These are phyloP conservation scores for Apiospora sp. DNA, from an alignment of 2,329 filamentous ascomycete genomes.

Conservation along the genomic window DNA sequence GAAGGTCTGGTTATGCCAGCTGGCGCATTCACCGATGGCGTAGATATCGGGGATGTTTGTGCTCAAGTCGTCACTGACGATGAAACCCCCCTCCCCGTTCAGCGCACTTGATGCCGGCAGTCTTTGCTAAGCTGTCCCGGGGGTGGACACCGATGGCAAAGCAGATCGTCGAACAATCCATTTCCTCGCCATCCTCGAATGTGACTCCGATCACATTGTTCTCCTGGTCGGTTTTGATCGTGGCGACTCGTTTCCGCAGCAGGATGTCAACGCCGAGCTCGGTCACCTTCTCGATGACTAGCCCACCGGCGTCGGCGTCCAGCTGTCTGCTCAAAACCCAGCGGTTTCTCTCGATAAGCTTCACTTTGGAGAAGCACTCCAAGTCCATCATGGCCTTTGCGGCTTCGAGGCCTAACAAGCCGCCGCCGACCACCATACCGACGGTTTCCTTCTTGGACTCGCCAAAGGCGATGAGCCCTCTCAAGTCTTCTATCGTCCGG, in stretches of 20 bases:
- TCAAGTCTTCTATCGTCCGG: slow-evolving; percentile 82
- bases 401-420: slow-evolving; percentile 84
- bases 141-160: slow-evolving; percentile 90
- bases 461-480: slow-evolving; percentile 78
- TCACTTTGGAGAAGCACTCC: slow-evolving; percentile 75
- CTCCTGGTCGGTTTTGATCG: slow-evolving; percentile 71
- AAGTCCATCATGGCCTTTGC: slow-evolving; percentile 93
- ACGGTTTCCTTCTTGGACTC: slow-evolving; percentile 70
- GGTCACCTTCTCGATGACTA: slow-evolving; percentile 84
- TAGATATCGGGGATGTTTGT: slow-evolving; percentile 80
- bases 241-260: slow-evolving; percentile 77
- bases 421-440: slow-evolving; percentile 83
- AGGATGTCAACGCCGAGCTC: slow-evolving; percentile 82
- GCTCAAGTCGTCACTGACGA: slow-evolving; percentile 71
- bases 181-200: slow-evolving; percentile 81
- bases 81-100: slow-evolving; percentile 78
- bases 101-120: slow-evolving; percentile 75
- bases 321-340: slow-evolving; percentile 87
- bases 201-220: slow-evolving; percentile 76
- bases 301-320: slow-evolving; percentile 78
- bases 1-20: slow-evolving; percentile 86
- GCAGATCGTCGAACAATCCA: slow-evolving; percentile 83
- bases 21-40: slow-evolving; percentile 90
- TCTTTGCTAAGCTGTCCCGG: slow-evolving; percentile 77
- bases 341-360: slow-evolving; percentile 80